A percentile compares a stretch with the other conserved stretches of the same genome.
phyloP scores from a whole-genome alignment of 1,139 yeast species.

The Pichia sp. region DNA sequence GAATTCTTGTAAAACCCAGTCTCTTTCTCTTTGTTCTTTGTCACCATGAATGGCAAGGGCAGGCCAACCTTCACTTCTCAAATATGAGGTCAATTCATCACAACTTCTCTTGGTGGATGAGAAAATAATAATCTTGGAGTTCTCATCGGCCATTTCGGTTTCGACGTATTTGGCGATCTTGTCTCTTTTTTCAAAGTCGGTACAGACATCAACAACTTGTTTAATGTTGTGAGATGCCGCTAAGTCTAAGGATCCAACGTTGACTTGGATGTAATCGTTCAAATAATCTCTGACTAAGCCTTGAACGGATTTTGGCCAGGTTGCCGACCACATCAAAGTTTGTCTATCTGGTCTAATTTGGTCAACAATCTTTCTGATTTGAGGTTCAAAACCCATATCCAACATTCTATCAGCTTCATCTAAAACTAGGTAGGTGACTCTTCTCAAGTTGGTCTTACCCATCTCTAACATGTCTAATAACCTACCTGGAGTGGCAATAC shows the following conservation, averaged over 20 bases:
- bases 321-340: conserved; percentile 99
- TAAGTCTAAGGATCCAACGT: conserved; percentile 90
- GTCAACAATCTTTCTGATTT: conserved; percentile 77
- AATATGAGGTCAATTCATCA: conserved; percentile 87
- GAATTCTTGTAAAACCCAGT: conserved; percentile 95
- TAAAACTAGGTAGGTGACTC: conserved; percentile 93
- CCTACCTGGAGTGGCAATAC: conserved; percentile 98
- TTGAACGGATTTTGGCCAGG: conserved; percentile 99
- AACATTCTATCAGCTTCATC: conserved; percentile 98
- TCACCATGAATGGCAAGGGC: conserved; percentile 99
- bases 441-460: conserved; percentile 89
- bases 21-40: conserved; percentile 96
- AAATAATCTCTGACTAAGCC: conserved; percentile 86
- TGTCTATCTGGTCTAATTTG: conserved; percentile 89
- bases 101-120: conserved; percentile 97
- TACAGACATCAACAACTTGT: conserved; percentile 85
- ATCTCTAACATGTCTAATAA: conserved; percentile 94
- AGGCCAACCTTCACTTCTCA: conserved; percentile 98
- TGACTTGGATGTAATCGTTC: conserved; percentile 91
- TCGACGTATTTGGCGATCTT: conserved; percentile 81
- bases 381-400: conserved; percentile 98
- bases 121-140: conserved; percentile 77
- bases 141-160: conserved; percentile 71
- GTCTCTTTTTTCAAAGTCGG: conserved; percentile 93
- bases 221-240: conserved; percentile 96